phyloP scores from a whole-genome alignment of 805 yeast species.

The Spencermartinsiella europaea region DNA sequence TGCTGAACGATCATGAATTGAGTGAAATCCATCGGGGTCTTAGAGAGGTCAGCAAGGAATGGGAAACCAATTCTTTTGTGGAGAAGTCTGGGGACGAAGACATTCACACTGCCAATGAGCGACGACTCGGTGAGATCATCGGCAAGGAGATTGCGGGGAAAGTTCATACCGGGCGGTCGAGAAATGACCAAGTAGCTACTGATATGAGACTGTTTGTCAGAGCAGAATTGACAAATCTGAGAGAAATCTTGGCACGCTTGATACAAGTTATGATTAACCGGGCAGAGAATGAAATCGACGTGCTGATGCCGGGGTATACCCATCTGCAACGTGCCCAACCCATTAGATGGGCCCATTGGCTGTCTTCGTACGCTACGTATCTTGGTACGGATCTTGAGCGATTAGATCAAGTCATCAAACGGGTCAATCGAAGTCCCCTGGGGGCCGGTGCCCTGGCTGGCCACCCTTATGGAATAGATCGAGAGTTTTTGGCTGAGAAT shows the following conservation, averaged over 20 bases:
- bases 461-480: constrained; percentile 97
- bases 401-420: constrained; percentile 67
- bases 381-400: constrained; percentile 87
- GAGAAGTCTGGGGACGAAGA: constrained; percentile 93
- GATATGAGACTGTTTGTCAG: constrained; percentile 95
- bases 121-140: constrained; percentile 93
- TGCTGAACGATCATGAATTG: constrained; percentile 70
- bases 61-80: constrained; percentile 64
- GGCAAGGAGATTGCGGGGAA: constrained; percentile 94
- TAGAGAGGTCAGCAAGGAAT: constrained; percentile 64
- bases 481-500: constrained; percentile 78
- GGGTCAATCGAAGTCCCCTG: constrained; percentile 85
- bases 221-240: constrained; percentile 56
- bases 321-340: constrained; percentile 99
- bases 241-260: constrained; percentile 54
- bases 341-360: constrained; percentile 99
- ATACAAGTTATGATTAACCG: constrained; percentile 65
- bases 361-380: constrained; percentile 90
- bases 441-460: constrained; percentile 99
- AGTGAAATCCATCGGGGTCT: constrained; percentile 80
- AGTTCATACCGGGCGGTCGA: constrained; percentile 98
- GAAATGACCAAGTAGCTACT: constrained; percentile 99
- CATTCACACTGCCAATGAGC: constrained; percentile 97
- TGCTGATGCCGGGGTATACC: constrained; percentile 98
- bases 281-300: constrained; percentile 81